phyloP scores from a whole-genome alignment of 1,284 basidiomycete genomes.

The Malassezia japonica region DNA sequence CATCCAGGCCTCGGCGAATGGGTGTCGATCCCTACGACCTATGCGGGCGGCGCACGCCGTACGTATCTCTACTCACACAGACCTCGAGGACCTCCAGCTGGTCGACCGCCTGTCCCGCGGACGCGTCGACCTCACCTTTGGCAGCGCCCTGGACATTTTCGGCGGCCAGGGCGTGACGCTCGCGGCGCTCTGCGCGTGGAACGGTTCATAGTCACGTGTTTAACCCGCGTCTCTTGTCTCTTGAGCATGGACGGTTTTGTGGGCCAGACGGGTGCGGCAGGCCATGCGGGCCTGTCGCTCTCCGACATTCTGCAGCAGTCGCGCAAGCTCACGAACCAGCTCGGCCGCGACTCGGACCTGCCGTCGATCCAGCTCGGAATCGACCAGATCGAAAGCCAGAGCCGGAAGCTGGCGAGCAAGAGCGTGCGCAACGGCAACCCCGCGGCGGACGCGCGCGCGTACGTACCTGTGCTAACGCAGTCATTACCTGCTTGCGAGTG shows the following conservation, averaged over 20 bases:
- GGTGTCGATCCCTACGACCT: slow-evolving; percentile 83
- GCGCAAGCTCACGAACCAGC: slow-evolving; percentile 42
- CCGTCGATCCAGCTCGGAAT: slow-evolving; percentile 76
- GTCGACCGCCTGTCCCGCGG: slow-evolving; percentile 73
- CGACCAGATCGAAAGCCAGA: slow-evolving; percentile 80
- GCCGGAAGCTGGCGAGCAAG: slow-evolving; percentile 40
- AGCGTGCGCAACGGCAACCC: slow-evolving; percentile 52
- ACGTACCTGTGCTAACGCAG: slow-evolving; percentile 11
- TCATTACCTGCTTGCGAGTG: slow-evolving; percentile 65
- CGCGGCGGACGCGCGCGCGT: slow-evolving; percentile 47
- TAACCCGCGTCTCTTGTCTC: not conserved
- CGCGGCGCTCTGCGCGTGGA: slow-evolving; percentile 58
- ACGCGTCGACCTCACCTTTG: slow-evolving; percentile 87
- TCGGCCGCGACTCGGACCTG: slow-evolving; percentile 56
- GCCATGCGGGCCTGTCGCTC: slow-evolving; percentile 20
- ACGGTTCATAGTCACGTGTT: slow-evolving; percentile 3
- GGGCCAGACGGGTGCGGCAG: slow-evolving; percentile 2
- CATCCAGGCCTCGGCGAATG: slow-evolving; percentile 84
- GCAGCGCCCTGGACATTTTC: slow-evolving; percentile 75
- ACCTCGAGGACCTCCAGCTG: slow-evolving; percentile 69
- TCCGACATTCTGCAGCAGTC: slow-evolving; percentile 44
- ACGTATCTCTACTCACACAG: slow-evolving; percentile 52
- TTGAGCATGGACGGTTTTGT: not conserved
- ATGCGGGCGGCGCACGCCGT: slow-evolving; percentile 92
- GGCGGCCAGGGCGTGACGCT: slow-evolving; percentile 66